These are phyloP conservation scores for Wickerhamomyces subpelliculosus DNA, from an alignment of 805 yeast genomes.

Conservation along the genomic window DNA sequence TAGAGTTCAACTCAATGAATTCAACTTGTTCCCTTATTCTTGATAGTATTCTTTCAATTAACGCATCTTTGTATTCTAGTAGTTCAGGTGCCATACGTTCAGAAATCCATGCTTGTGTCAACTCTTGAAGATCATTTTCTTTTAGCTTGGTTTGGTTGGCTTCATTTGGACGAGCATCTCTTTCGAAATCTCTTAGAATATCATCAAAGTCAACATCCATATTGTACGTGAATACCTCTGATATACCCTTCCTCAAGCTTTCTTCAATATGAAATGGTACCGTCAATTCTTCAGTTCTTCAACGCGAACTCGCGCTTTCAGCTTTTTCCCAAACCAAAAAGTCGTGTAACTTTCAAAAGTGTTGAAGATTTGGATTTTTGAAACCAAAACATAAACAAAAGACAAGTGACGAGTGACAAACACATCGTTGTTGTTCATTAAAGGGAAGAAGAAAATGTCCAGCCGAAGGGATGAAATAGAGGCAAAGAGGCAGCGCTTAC, in stretches of 20 bases:
- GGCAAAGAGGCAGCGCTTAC: constrained; percentile 42
- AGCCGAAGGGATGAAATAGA: constrained; percentile 37
- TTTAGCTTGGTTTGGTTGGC: constrained; percentile 16
- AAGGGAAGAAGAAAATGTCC: constrained; percentile 13
- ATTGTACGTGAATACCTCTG: not conserved
- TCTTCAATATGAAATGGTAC: no score
- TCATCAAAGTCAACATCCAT: constrained; percentile 57
- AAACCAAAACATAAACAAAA: not conserved
- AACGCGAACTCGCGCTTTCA: no score
- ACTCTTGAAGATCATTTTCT: constrained; percentile 32
- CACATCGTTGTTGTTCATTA: not conserved
- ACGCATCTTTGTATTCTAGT: constrained; percentile 59
- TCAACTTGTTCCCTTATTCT: constrained; percentile 68
- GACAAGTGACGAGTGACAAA: not conserved
- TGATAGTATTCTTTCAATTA: constrained; percentile 50
- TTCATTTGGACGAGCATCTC: constrained; percentile 29
- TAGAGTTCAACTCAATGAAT: constrained; percentile 68
- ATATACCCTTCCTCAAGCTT: not conserved
- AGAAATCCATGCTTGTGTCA: constrained; percentile 67
- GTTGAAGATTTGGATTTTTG: not conserved
- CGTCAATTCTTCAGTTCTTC: no score
- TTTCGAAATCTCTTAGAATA: constrained; percentile 60
- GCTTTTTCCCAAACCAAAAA: no score
- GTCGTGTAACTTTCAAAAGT: not conserved
- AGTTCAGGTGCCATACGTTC: constrained; percentile 87